These are phyloP conservation scores for Aspergillus ostianus DNA, from an alignment of 495 filamentous ascomycete genomes.

Conservation along the genomic window DNA sequence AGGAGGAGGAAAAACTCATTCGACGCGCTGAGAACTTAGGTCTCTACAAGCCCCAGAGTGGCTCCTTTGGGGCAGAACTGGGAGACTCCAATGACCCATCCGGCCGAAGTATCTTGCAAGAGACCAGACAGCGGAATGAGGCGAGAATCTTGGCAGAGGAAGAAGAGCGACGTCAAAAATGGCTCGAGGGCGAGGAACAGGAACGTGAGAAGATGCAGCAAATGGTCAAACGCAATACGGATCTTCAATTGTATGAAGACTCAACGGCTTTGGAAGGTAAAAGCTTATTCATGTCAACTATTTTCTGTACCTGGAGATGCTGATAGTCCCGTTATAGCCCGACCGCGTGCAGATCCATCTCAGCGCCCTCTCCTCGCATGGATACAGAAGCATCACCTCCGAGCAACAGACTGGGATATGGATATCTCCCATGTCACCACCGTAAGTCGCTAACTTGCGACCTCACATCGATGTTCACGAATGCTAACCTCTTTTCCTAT, in stretches of 20 bases:
- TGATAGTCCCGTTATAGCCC: constrained; percentile 17
- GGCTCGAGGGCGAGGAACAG: constrained; percentile 42
- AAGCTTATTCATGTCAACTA: neutral
- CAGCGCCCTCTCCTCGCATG: constrained; percentile 45
- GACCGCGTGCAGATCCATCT: constrained; percentile 43
- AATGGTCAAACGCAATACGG: constrained; percentile 44
- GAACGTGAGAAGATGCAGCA: constrained; percentile 40
- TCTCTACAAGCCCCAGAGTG: constrained; percentile 52
- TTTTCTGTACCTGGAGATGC: neutral
- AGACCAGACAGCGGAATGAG: constrained; percentile 49
- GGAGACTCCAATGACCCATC: constrained; percentile 40
- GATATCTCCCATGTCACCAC: constrained; percentile 35
- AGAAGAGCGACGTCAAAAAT: constrained; percentile 46
- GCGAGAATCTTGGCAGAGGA: constrained; percentile 43
- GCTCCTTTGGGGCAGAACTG: constrained; percentile 41
- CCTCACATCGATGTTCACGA: neutral
- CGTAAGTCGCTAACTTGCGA: constrained; percentile 22
- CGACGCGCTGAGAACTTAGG: constrained; percentile 44
- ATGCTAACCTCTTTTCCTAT: neutral
- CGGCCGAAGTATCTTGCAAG: constrained; percentile 48
- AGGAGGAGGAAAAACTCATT: constrained; percentile 41
- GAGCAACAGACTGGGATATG: constrained; percentile 33
- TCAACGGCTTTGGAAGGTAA: constrained; percentile 38
- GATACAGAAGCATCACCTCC: constrained; percentile 48
- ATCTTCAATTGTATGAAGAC: constrained; percentile 49